phyloP scores from a whole-genome alignment of 305 asterid genomes.

The Fraxinus platypoda region DNA sequence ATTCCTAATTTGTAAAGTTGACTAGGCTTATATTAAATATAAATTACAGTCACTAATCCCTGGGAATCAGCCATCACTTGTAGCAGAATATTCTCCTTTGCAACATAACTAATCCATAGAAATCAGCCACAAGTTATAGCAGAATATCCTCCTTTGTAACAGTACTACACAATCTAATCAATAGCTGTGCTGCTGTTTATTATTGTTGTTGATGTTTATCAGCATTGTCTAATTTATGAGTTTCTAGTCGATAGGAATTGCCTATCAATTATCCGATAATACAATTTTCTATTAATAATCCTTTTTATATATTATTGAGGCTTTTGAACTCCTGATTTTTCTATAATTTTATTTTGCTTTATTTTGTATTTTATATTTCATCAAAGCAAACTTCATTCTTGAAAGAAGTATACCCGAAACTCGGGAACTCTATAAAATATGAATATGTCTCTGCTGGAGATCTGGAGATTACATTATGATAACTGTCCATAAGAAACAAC shows the following conservation, averaged over 20 bases:
- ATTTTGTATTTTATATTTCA: background rate
- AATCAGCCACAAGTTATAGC: background rate
- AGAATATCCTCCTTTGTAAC: background rate
- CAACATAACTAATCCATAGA: background rate
- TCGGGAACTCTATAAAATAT: background rate
- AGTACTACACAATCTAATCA: constrained; percentile 18
- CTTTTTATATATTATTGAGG: background rate
- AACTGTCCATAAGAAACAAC: background rate
- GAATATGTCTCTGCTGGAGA: background rate
- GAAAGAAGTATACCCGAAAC: background rate
- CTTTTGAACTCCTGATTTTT: background rate
- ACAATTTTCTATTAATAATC: background rate
- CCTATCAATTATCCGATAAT: background rate
- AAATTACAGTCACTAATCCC: background rate
- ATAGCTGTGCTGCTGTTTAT: constrained; percentile 1
- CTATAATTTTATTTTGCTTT: background rate
- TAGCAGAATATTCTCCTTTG: background rate
- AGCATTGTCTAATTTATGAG: background rate
- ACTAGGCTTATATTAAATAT: background rate
- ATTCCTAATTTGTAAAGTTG: background rate
- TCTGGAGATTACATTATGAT: background rate
- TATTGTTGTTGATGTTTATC: background rate
- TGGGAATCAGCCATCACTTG: background rate
- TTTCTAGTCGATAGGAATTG: background rate
- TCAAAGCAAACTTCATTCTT: background rate